Evolutionary conservation across 139 green algal species (phyloP), one percentile per base, ranked within the genome.

Genomic region (Tetratostichococcus sp.): DNA sequence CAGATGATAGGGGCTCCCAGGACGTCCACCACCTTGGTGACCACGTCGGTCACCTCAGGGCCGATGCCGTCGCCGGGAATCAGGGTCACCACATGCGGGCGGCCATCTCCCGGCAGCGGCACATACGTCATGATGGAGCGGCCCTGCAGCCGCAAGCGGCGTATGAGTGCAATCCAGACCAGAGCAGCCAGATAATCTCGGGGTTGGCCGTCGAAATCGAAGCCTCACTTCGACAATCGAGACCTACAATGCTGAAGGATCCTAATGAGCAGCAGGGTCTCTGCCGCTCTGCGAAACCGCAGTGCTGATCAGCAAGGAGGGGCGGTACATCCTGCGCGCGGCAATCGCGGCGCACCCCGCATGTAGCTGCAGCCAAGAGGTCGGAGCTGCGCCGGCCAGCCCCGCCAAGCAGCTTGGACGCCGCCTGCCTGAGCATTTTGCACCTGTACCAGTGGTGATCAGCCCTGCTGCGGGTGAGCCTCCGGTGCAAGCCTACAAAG

Each of bases 61-160:
- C 94, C 93, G 68, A 97, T 95, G 57, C 94, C 91, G 76, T 95
- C 91, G 26, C 91, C 91, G 39, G 79, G 81, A 30, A 89, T 87
- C 6, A 89, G 30, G 22, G 77, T 82, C 8, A 82, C 68, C n/a
- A 39, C 75, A 34, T 78, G 77, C 33, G 57, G 42, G 22, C 35
- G 72, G 22, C 72, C 77, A 72, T 78, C 77, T 3, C 59, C 72
- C 5, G 59, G 57, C 30, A 30, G 58, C 1, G 77, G 77, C 3
- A 82, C 77, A 35, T 82, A 82, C 14, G 71, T 75, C 31, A 82
- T 78, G n/a, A 76, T 65, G 30, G 30, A 23, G 25, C 77, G 33
- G 19, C 35, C 72, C 77, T 82, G 77, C 43, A 43, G 11, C 39
- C n/a, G n/a, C n/a, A n/a, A n/a, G n/a, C n/a, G n/a, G n/a, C n/a